phyloP scores from a whole-genome alignment of 192 early-diverging fungal genomes.

The Backusella tuberculispora region DNA sequence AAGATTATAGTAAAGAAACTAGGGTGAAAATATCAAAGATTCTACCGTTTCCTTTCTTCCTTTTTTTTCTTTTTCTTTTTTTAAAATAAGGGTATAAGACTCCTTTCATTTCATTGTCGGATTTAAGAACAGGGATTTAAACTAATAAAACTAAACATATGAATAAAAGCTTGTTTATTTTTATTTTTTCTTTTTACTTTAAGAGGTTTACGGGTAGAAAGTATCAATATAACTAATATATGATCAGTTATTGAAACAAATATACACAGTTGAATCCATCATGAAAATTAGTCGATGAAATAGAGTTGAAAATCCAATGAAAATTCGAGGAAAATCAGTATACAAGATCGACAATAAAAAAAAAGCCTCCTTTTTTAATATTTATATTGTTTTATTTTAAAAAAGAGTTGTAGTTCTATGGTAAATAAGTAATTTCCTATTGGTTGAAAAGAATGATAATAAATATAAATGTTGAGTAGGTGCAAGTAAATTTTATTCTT shows the following conservation, averaged over 20 bases:
- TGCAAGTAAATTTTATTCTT: neutral
- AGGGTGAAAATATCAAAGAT: no score
- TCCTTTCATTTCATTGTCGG: slow-evolving; percentile 12
- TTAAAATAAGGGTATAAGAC: neutral
- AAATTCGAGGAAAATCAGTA: neutral
- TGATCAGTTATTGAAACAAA: no score
- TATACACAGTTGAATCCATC: no score
- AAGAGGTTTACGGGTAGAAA: no score
- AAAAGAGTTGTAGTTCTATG: neutral
- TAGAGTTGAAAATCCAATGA: slow-evolving; percentile 1
- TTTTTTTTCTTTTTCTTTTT: neutral
- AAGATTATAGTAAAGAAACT: no score
- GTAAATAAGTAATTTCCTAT: neutral
- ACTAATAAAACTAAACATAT: neutral
- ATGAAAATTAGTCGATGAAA: neutral
- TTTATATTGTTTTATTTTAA: no score
- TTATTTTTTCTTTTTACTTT: no score
- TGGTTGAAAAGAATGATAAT: neutral
- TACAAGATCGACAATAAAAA: neutral
- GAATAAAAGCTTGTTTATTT: no score
- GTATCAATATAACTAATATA: no score
- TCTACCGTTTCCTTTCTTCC: no score
- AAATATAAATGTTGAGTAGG: neutral
- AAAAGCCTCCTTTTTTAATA: neutral
- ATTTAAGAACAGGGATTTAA: neutral